These are phyloP conservation scores for Boletus eberwhitei DNA, from an alignment of 768 basidiomycete genomes.

Conservation along the genomic window DNA sequence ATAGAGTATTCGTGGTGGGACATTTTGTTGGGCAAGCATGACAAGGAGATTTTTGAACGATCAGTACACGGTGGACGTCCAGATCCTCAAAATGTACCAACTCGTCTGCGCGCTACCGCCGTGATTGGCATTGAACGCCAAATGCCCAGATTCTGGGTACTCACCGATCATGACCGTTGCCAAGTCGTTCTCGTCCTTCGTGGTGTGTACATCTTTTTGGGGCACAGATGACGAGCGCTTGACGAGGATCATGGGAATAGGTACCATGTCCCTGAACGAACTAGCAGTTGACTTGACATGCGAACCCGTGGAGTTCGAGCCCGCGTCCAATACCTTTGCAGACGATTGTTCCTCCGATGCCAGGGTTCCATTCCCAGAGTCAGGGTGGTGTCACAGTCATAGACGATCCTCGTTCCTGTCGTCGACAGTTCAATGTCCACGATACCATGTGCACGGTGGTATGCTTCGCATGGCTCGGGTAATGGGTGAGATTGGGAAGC, in stretches of 20 bases:
- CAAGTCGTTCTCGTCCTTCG: slow-evolving; percentile 76
- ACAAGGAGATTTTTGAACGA: slow-evolving; percentile 77
- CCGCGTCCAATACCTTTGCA: slow-evolving; percentile 38
- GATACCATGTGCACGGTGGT: slow-evolving; percentile 73
- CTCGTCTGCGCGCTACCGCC: slow-evolving; percentile 52
- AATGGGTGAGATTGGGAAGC: slow-evolving; percentile 75
- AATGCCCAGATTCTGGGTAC: slow-evolving; percentile 84
- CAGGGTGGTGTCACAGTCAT: slow-evolving; percentile 22
- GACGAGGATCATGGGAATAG: slow-evolving; percentile 29
- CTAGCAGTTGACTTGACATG: slow-evolving; percentile 84
- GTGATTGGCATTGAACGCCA: slow-evolving; percentile 63
- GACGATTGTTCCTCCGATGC: slow-evolving; percentile 29
- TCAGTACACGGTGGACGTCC: slow-evolving; percentile 38
- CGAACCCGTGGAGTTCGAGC: slow-evolving; percentile 65
- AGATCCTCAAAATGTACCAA: slow-evolving; percentile 23
- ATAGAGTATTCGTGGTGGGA: slow-evolving; percentile 78
- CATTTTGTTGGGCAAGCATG: slow-evolving; percentile 73
- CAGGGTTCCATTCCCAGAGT: slow-evolving; percentile 37
- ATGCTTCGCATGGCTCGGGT: slow-evolving; percentile 76
- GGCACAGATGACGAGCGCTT: not conserved
- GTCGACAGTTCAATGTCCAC: slow-evolving; percentile 19
- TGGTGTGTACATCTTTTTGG: slow-evolving; percentile 36
- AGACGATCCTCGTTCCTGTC: slow-evolving; percentile 25
- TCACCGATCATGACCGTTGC: slow-evolving; percentile 71
- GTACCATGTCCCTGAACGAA: slow-evolving; percentile 86